phyloP scores from a whole-genome alignment of 768 basidiomycete species.

The Saitozyma sp. region DNA sequence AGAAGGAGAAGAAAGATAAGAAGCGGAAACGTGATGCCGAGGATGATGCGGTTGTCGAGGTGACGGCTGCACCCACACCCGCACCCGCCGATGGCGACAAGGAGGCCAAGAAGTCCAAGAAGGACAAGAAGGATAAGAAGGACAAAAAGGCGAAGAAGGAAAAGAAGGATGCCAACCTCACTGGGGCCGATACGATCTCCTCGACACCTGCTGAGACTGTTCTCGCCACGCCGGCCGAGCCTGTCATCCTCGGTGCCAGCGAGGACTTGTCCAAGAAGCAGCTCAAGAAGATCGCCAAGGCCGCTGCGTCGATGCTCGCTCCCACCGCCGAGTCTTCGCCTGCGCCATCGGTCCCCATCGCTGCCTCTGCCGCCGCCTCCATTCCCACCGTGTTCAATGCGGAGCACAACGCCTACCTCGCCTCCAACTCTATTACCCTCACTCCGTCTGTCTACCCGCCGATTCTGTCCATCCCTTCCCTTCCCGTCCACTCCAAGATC shows the following conservation, averaged over 20 bases:
- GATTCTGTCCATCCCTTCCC: conserved; percentile 68
- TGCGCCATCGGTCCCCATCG: conserved; percentile 3
- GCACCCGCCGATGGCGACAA: conserved; percentile 8
- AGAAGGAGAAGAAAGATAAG: conserved; percentile 48
- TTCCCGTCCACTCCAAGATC: conserved; percentile 67
- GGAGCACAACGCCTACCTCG: conserved; percentile 67
- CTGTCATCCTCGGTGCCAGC: conserved; percentile 14
- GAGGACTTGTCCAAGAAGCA: conserved; percentile 20
- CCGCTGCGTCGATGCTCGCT: conserved; percentile 14
- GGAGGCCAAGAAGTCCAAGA: conserved; percentile 13
- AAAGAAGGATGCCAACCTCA: conserved; percentile 24
- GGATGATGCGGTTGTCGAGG: conserved; percentile 9
- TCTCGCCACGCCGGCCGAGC: conserved; percentile 1
- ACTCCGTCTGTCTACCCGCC: conserved; percentile 62
- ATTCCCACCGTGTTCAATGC: conserved; percentile 47
- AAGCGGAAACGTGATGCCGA: conserved; percentile 26
- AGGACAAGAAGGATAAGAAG: conserved; percentile 12
- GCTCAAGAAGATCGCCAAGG: conserved; percentile 12
- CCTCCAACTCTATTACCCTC: conserved; percentile 72
- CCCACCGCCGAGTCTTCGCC: conserved; percentile 8
- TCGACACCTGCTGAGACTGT: conserved; percentile 15
- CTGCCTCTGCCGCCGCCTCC: conserved; percentile 20
- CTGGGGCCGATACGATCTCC: background rate
- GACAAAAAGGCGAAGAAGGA: conserved; percentile 21
- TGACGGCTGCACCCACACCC: conserved; percentile 3